These are phyloP conservation scores for Setomelanomma holmii DNA, from an alignment of 2,329 filamentous ascomycete genomes.

Conservation along the genomic window DNA sequence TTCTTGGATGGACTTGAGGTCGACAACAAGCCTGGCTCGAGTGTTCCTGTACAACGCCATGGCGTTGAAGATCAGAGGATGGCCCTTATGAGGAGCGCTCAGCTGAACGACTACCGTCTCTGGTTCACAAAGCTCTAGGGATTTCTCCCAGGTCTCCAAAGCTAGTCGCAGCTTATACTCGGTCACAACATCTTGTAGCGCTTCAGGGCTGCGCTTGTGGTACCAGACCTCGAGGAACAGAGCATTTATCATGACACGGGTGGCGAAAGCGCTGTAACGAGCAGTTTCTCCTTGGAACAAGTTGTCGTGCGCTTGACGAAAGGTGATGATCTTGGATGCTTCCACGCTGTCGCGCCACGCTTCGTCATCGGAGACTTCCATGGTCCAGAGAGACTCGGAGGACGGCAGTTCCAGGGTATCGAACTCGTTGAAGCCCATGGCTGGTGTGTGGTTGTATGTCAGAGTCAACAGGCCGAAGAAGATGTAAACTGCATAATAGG, in stretches of 20 bases:
- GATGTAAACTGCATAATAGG: constrained; percentile 98
- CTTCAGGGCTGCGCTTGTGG: constrained; percentile 97
- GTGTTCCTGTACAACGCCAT: constrained; percentile 97
- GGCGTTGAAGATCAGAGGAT: constrained; percentile 96
- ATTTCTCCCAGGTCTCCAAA: constrained; percentile 98
- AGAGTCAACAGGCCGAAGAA: constrained; percentile 96
- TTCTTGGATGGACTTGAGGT: constrained; percentile 94
- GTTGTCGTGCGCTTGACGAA: constrained; percentile 92
- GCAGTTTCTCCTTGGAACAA: constrained; percentile 92
- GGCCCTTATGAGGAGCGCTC: constrained; percentile 92
- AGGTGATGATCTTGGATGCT: constrained; percentile 77
- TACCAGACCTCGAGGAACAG: constrained; percentile 99
- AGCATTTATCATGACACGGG: constrained; percentile 98
- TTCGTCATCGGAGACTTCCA: constrained; percentile 77
- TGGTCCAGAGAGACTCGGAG: constrained; percentile 92
- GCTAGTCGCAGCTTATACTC: constrained; percentile 97
- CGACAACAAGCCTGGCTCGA: constrained; percentile 88
- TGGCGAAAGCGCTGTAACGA: constrained; percentile 94
- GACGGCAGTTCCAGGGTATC: constrained; percentile 91
- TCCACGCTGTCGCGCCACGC: constrained; percentile 83
- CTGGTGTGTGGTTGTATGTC: constrained; percentile 97
- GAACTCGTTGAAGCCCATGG: constrained; percentile 98
- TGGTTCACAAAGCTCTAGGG: constrained; percentile 88
- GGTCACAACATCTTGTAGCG: constrained; percentile 93
- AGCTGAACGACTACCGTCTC: constrained; percentile 88